Evolutionary conservation across 129 eudicot species (phyloP).

Genomic region (Kitagawia praeruptora): DNA sequence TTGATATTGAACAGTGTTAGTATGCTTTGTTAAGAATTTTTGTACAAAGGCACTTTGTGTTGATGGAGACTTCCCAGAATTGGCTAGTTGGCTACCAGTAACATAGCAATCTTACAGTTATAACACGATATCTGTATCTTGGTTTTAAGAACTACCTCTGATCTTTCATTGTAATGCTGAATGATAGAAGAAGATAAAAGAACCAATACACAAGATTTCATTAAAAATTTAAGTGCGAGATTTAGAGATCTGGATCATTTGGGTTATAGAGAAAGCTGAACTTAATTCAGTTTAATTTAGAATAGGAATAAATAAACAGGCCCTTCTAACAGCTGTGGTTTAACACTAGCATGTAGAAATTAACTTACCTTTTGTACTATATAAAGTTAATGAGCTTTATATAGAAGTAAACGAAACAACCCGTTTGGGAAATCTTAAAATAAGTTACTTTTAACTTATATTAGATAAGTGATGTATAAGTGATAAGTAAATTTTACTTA

Average conservation of each 20-base stretch:
- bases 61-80: not conserved
- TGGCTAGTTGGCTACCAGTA: not conserved
- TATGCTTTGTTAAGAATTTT: not conserved
- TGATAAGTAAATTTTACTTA: no score
- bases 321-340: not conserved
- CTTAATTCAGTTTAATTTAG: no score
- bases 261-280: not conserved
- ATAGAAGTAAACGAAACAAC: not conserved
- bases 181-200: not conserved
- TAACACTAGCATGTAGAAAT: not conserved
- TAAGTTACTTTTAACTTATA: no score
- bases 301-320: not conserved
- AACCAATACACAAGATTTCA: not conserved
- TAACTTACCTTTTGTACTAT: not conserved
- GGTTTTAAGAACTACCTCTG: constrained; percentile 8
- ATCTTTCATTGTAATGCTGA: not conserved
- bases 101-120: not conserved
- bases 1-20: not conserved
- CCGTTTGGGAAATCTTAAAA: not conserved
- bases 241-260: not conserved
- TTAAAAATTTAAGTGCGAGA: not conserved
- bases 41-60: not conserved
- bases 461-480: no score
- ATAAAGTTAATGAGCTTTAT: constrained; percentile 17
- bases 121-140: constrained; percentile 3